Evolutionary conservation across 2,329 filamentous ascomycete species (phyloP).

Genomic region (Penicillium expansum): DNA sequence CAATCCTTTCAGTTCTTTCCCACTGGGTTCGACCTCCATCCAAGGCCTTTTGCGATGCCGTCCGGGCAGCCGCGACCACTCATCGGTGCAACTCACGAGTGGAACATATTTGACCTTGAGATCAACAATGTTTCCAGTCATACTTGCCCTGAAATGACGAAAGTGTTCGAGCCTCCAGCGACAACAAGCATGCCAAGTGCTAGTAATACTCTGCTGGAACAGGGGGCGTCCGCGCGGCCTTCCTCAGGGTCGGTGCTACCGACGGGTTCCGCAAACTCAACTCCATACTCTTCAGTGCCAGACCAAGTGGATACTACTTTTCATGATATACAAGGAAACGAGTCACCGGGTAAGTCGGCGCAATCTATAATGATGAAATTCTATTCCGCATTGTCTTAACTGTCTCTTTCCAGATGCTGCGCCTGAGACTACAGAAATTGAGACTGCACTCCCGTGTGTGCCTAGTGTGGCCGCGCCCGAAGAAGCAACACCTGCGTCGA

Average conservation of each 20-base stretch:
- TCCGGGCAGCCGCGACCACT: background rate
- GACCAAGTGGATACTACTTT: background rate
- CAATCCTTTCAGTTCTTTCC: constrained; percentile 3
- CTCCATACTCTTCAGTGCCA: background rate
- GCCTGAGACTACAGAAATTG: constrained; percentile 9
- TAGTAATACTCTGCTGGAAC: too few species aligned
- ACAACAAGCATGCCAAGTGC: too few species aligned
- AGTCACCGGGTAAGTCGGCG: constrained; percentile 9
- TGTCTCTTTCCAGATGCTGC: constrained; percentile 6
- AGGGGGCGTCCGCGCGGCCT: too few species aligned
- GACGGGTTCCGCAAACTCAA: background rate
- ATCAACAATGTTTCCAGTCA: constrained; percentile 8
- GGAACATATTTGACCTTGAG: constrained; percentile 12
- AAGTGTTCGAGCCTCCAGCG: too few species aligned
- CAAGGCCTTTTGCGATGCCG: background rate
- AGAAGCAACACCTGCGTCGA: constrained; percentile 7
- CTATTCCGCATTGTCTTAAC: constrained; percentile 8
- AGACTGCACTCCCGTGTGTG: constrained; percentile 9
- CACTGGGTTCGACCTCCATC: constrained; percentile 6
- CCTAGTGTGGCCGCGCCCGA: constrained; percentile 6
- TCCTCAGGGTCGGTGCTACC: too few species aligned
- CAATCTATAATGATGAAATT: constrained; percentile 1
- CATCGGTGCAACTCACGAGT: constrained; percentile 3
- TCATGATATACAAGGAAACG: constrained; percentile 4
- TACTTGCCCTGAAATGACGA: too few species aligned